phyloP scores from a whole-genome alignment of 2,329 filamentous ascomycete species.

The Fusarium pseudonygamai region DNA sequence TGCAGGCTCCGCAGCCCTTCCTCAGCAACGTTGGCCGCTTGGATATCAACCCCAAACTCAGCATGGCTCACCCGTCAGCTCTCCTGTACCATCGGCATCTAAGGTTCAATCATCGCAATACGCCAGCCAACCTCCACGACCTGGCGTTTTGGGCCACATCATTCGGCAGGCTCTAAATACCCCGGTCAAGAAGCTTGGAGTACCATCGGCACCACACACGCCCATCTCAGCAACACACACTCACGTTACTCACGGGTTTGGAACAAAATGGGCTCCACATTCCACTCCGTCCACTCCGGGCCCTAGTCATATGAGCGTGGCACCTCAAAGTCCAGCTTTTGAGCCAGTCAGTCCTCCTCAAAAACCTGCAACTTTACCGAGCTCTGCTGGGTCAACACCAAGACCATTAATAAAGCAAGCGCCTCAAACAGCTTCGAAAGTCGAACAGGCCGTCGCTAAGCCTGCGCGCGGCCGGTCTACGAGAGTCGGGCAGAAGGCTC shows the following conservation, averaged over 20 bases:
- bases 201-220: constrained; percentile 49
- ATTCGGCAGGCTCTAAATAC: constrained; percentile 52
- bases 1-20: constrained; percentile 34
- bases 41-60: constrained; percentile 44
- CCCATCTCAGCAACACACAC: constrained; percentile 45
- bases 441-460: constrained; percentile 38
- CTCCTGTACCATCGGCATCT: constrained; percentile 39
- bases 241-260: constrained; percentile 51
- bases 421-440: constrained; percentile 43
- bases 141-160: constrained; percentile 54
- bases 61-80: constrained; percentile 39
- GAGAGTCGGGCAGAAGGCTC: constrained; percentile 49
- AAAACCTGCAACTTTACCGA: constrained; percentile 50
- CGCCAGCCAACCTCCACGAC: constrained; percentile 46
- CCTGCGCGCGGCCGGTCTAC: constrained; percentile 48
- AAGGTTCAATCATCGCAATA: constrained; percentile 43
- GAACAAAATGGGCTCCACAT: constrained; percentile 68
- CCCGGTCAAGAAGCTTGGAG: constrained; percentile 46
- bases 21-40: constrained; percentile 50
- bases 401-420: constrained; percentile 48
- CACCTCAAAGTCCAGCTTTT: constrained; percentile 61
- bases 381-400: constrained; percentile 43
- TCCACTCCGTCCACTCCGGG: constrained; percentile 68
- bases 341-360: constrained; percentile 68
- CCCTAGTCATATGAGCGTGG: constrained; percentile 47